A percentile compares a stretch with the other conserved stretches of the same genome.
Conservation (phyloP, 75 land plant species). For the Cunninghamia lanceolata region DNA sequence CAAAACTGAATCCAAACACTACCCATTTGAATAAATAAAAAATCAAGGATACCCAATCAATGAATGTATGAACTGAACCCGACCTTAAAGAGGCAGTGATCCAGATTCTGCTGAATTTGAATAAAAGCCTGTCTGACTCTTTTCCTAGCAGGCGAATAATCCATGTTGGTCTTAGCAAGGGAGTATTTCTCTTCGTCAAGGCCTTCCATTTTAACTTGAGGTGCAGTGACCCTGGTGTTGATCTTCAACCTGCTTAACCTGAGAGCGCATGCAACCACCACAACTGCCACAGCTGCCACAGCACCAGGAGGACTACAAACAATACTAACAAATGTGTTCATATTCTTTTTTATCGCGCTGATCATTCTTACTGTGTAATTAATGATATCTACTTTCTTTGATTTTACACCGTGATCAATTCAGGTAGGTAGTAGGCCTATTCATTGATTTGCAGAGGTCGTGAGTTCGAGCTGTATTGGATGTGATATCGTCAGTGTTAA, state of each 20-base stretch:
- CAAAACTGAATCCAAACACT: neutral
- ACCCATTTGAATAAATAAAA: neutral
- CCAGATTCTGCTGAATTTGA: constrained; percentile 47
- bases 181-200: constrained; percentile 26
- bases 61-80: neutral
- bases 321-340: neutral
- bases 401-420: neutral
- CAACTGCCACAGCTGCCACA: neutral
- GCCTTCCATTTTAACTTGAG: neutral
- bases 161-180: constrained; percentile 27
- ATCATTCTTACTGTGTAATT: neutral
- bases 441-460: neutral
- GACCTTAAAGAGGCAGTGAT: constrained; percentile 60
- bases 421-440: neutral
- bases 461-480: neutral
- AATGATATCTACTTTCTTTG: neutral
- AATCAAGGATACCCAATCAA: neutral
- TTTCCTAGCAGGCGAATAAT: constrained; percentile 27
- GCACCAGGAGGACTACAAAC: neutral
- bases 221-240: neutral
- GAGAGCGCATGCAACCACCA: neutral
- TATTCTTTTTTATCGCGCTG: neutral
- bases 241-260: neutral
- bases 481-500: neutral
- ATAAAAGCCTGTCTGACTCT: constrained; percentile 42